phyloP scores from a whole-genome alignment of 1,284 basidiomycete genomes.

The Somion occarium region DNA sequence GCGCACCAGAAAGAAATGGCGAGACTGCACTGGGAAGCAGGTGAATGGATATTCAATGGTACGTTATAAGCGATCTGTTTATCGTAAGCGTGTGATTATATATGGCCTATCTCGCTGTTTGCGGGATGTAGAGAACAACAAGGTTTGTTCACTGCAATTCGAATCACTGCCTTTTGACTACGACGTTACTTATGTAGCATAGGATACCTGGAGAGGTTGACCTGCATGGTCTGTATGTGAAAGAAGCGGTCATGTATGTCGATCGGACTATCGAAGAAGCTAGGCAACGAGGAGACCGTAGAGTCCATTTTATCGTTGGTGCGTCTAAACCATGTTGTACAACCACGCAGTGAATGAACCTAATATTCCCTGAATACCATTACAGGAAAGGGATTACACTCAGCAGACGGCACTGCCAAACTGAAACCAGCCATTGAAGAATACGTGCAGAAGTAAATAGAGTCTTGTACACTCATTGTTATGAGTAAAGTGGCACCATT shows the following conservation, averaged over 20 bases:
- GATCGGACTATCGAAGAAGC: conserved; percentile 70
- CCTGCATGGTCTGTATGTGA: conserved; percentile 90
- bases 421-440: conserved; percentile 92
- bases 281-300: conserved; percentile 56
- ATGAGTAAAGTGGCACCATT: not conserved
- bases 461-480: conserved; percentile 16
- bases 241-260: conserved; percentile 78
- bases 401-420: conserved; percentile 75
- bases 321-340: too few species aligned
- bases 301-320: conserved; percentile 88
- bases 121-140: conserved; percentile 80
- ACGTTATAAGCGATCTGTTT: conserved; percentile 10
- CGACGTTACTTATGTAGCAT: conserved; percentile 45
- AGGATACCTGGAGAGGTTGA: conserved; percentile 76
- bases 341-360: not conserved
- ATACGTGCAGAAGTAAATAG: conserved; percentile 81
- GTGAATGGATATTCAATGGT: conserved; percentile 88
- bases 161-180: too few species aligned
- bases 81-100: not conserved
- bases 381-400: conserved; percentile 76
- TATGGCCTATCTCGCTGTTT: too few species aligned
- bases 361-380: not conserved
- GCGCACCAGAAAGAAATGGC: conserved; percentile 79
- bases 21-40: conserved; percentile 78
- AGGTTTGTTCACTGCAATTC: conserved; percentile 37